Conservation (phyloP, 768 basidiomycete genomes). For the Amanita rimosa region DNA sequence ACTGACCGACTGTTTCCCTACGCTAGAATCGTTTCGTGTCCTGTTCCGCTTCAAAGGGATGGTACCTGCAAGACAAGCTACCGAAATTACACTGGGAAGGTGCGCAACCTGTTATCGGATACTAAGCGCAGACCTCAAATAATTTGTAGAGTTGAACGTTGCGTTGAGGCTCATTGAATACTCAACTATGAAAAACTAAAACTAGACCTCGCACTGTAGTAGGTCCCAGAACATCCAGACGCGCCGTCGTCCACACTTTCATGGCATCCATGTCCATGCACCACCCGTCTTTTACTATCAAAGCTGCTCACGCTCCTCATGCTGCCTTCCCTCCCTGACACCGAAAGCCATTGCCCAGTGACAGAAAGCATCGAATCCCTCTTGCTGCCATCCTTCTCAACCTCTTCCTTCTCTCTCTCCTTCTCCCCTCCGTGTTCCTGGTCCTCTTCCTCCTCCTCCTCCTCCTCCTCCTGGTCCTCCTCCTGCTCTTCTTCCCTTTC, state of each 20-base stretch:
- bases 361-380: background rate
- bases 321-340: background rate
- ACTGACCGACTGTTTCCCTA: background rate
- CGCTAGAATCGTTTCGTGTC: background rate
- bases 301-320: background rate
- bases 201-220: background rate
- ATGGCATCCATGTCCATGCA: background rate
- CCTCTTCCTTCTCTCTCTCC: background rate
- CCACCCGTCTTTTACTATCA: background rate
- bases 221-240: background rate
- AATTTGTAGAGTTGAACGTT: background rate
- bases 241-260: background rate
- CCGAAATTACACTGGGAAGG: background rate
- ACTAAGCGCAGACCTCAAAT: background rate
- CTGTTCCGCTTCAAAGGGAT: background rate
- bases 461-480: background rate
- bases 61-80: background rate
- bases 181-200: background rate
- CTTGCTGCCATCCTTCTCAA: background rate
- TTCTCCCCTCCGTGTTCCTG: no score
- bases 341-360: background rate
- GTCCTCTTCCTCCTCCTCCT: background rate
- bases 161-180: no score
- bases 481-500: background rate
- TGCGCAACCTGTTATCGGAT: background rate